Base-by-base conservation (phyloP, 2,329 filamentous ascomycete species). In the Fusarium begoniae region DNA sequence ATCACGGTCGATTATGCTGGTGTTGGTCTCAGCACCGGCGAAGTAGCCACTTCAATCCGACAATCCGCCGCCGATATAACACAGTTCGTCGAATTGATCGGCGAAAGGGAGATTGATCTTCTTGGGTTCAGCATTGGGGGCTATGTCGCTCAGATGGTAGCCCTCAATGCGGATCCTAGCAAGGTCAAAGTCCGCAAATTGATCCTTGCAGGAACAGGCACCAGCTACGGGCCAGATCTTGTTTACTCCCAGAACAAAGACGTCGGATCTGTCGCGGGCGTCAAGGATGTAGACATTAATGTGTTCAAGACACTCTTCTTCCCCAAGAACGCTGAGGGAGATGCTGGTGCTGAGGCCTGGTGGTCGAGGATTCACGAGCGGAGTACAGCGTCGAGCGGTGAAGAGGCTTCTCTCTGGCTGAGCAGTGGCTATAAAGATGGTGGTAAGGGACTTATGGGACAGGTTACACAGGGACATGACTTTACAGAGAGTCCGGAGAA, bases 221-320 rank as follows among this genome's bases (percentile, higher is more conserved):
- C 64, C 0, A 67, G 64, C n/a, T 44, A 67, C 8, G 62, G 64
- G 1, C 20, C 35, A 35, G 38, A 59, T 1, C 51, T 67, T 10
- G 38, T 45, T 0, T n/a, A 44, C 1, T 67, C 62, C 1, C n/a
- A 40, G 8, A 66, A 67, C 0, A 45, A 67, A 8, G 62, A 66
- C 9, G 38, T 67, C 1, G 62, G 64, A 0, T 41, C 51, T 10
- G 62, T 67, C 1, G 64, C 64, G 2, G 44, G 64, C 1, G 64
- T 67, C 2, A 67, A 67, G 0, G 62, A 67, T 18, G 64, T 67
- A 0, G 41, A 44, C 5, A 51, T 67, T 3, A 40, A 66, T 12
- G 63, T 66, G 0, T 67, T 67, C n/a, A 66, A 66, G 17, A 67
- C 62, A 6, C 45, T 67, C 1, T 67, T 66, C 30, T 67, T 67